These are phyloP conservation scores for Clavispora phyllophila DNA, from an alignment of 805 yeast genomes.

Conservation along the genomic window DNA sequence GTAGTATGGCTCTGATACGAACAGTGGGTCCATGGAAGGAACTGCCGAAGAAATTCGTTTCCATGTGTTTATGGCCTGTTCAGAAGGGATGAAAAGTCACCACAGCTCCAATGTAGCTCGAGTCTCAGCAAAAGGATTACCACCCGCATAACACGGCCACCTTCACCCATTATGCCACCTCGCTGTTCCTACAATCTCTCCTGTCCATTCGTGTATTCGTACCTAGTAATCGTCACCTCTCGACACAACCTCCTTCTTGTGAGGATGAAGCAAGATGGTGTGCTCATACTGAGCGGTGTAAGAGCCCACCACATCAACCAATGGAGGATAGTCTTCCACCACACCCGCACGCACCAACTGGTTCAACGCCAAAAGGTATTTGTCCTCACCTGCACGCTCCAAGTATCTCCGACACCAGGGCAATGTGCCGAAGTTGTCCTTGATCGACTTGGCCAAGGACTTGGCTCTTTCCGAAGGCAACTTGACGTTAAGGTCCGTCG, in stretches of 20 bases:
- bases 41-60: no score
- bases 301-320: constrained; percentile 74
- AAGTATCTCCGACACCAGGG: constrained; percentile 96
- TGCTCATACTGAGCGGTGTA: constrained; percentile 98
- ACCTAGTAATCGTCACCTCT: constrained; percentile 85
- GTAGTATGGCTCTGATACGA: no score
- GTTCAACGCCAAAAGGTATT: constrained; percentile 82
- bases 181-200: no score
- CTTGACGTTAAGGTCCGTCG: constrained; percentile 34
- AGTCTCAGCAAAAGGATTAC: no score
- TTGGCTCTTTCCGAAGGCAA: constrained; percentile 65
- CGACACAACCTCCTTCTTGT: constrained; percentile 88
- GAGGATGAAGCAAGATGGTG: constrained; percentile 85
- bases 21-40: no score
- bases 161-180: no score
- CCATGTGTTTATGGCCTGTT: no score
- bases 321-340: constrained; percentile 93
- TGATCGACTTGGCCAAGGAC: constrained; percentile 62
- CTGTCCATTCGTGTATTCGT: background rate
- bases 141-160: no score
- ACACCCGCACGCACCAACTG: constrained; percentile 79
- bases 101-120: no score
- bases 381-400: constrained; percentile 88
- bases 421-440: constrained; percentile 82
- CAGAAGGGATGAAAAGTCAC: no score